A percentile compares a stretch with the other conserved stretches of the same genome.
Conservation (phyloP, 192 early-diverging fungal species). For the Geranomyces variabilis region DNA sequence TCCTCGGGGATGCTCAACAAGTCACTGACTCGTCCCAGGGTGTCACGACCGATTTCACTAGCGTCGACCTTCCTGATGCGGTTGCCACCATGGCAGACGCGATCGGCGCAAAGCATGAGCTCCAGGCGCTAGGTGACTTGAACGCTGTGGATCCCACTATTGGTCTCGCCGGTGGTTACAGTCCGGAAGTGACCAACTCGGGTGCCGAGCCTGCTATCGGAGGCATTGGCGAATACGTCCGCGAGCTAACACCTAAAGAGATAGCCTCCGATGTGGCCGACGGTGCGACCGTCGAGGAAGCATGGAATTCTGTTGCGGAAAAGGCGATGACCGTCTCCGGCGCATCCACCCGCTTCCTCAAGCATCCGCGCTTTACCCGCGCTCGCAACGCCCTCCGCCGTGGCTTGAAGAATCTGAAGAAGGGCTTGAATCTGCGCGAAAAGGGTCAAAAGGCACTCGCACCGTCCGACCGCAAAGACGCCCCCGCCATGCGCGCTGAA, state of each 20-base stretch:
- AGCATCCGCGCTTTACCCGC: background rate
- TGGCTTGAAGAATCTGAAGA: background rate
- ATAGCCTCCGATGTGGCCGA: background rate
- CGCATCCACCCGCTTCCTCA: background rate
- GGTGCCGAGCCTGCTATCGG: background rate
- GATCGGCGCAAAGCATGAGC: slow-evolving; percentile 3
- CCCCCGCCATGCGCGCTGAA: background rate
- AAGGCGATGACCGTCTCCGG: background rate
- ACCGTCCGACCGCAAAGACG: background rate
- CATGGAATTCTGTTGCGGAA: background rate
- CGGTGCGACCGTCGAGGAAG: background rate
- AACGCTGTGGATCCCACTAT: background rate
- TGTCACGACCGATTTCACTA: background rate
- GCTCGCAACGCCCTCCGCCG: slow-evolving; percentile 5
- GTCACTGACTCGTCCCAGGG: background rate
- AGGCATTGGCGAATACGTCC: slow-evolving; percentile 11
- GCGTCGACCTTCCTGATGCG: background rate
- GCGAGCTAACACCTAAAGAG: background rate
- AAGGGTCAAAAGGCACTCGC: background rate
- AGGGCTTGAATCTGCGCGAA: background rate
- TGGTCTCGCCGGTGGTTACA: background rate
- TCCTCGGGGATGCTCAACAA: background rate
- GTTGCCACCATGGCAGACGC: background rate
- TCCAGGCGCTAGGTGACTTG: background rate
- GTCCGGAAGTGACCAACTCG: background rate